Percentiles rank a stretch among this genome's conserved stretches.
Evolutionary conservation across 2,329 filamentous ascomycete genomes (phyloP).

Genomic region (Alternaria sp.): DNA sequence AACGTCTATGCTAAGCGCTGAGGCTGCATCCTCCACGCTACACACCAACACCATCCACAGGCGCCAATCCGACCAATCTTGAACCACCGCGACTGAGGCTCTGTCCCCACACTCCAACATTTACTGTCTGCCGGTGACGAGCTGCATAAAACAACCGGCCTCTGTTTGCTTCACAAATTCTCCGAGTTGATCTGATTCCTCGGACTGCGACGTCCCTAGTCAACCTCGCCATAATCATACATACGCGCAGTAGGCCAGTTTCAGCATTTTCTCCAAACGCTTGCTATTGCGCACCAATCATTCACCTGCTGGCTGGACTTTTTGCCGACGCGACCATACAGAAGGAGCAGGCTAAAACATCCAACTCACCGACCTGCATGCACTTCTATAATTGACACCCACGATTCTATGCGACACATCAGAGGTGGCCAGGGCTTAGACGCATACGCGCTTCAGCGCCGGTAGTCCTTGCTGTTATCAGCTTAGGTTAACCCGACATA

Average conservation of each 20-base stretch:
- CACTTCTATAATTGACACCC: slow-evolving; percentile 40
- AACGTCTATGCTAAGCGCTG: slow-evolving; percentile 41
- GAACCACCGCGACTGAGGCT: slow-evolving; percentile 17
- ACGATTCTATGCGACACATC: slow-evolving; percentile 23
- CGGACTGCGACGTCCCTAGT: slow-evolving; percentile 30
- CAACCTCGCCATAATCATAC: slow-evolving; percentile 38
- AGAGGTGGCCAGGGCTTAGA: slow-evolving; percentile 27
- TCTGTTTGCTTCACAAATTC: slow-evolving; percentile 22
- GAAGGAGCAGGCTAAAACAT: slow-evolving; percentile 30
- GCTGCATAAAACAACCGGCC: slow-evolving; percentile 31
- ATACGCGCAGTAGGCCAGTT: slow-evolving; percentile 31
- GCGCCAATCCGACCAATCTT: slow-evolving; percentile 44
- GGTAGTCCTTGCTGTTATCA: slow-evolving; percentile 36
- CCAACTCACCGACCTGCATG: slow-evolving; percentile 31
- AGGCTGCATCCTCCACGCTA: slow-evolving; percentile 33
- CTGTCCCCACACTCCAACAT: slow-evolving; percentile 18
- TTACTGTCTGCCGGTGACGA: slow-evolving; percentile 12
- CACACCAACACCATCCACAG: slow-evolving; percentile 30
- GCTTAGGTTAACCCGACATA: slow-evolving; percentile 33
- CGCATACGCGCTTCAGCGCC: slow-evolving; percentile 34
- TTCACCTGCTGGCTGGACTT: slow-evolving; percentile 16
- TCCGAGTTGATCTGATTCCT: slow-evolving; percentile 23
- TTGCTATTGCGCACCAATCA: slow-evolving; percentile 28
- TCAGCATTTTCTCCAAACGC: slow-evolving; percentile 35
- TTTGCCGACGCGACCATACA: slow-evolving; percentile 29